phyloP scores from a whole-genome alignment of 2,329 filamentous ascomycete species.

The Phyllosticta citrichinensis region DNA sequence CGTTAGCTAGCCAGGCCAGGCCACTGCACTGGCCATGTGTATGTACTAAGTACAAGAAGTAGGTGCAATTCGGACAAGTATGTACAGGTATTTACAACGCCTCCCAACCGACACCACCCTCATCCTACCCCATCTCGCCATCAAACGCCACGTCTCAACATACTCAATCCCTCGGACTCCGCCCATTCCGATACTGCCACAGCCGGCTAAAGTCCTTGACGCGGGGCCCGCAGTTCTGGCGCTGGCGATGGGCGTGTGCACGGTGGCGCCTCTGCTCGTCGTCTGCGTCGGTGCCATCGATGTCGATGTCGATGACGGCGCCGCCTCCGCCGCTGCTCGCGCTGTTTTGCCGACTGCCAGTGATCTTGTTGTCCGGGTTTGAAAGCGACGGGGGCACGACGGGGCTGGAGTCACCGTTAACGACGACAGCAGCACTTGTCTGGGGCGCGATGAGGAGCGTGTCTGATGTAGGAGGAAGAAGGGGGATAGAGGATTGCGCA shows the following conservation, averaged over 20 bases:
- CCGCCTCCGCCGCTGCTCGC: not conserved
- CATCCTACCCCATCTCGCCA: not conserved
- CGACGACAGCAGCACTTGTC: not conserved
- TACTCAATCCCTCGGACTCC: conserved; percentile 9
- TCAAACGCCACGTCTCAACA: not conserved
- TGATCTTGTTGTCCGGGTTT: not conserved
- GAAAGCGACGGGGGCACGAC: conserved; percentile 4
- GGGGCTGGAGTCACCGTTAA: not conserved
- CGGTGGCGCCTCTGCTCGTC: not conserved
- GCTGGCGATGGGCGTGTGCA: not conserved
- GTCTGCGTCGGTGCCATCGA: not conserved
- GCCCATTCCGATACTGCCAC: conserved; percentile 16
- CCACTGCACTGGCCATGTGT: too few species aligned
- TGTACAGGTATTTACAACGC: too few species aligned
- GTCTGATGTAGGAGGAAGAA: not conserved
- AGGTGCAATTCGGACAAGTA: too few species aligned
- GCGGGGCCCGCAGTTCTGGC: not conserved
- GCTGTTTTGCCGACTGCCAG: not conserved
- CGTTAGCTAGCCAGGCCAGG: too few species aligned
- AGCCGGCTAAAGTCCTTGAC: conserved; percentile 16
- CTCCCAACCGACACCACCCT: not conserved
- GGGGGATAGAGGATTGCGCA: not conserved
- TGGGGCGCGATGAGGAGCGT: not conserved
- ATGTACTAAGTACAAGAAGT: too few species aligned
- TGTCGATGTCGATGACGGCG: conserved; percentile 14